phyloP scores from a whole-genome alignment of 176 grass and related monocot species.

The Saccharum officinarum region DNA sequence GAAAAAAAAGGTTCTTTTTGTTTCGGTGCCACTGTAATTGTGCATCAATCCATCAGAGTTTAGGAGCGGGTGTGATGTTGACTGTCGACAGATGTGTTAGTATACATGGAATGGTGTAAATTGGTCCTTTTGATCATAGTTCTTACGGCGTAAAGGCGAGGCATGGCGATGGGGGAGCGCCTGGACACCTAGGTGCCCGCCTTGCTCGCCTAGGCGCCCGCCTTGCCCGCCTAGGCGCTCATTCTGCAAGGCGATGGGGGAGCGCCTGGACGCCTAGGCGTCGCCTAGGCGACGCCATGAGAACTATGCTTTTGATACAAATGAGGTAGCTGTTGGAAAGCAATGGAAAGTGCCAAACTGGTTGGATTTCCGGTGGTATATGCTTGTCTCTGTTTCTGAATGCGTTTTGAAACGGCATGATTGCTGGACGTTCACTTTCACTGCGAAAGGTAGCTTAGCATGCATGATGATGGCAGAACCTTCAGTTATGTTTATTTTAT shows the following conservation, averaged over 20 bases:
- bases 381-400: neutral
- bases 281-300: no score
- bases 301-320: no score
- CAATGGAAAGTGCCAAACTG: neutral
- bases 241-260: no score
- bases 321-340: neutral
- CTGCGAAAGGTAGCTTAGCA: neutral
- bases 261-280: no score
- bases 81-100: neutral
- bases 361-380: neutral
- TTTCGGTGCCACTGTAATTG: constrained; percentile 1
- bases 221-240: no score
- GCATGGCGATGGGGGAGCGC: no score
- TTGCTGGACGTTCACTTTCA: neutral
- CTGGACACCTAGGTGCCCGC: no score
- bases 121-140: constrained; percentile 2
- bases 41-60: constrained; percentile 21
- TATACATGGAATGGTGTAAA: constrained; percentile 30
- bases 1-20: neutral
- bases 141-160: no score
- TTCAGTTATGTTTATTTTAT: neutral
- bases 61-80: neutral
- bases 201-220: no score
- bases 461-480: neutral
- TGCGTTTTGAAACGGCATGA: neutral